phyloP scores from a whole-genome alignment of 768 basidiomycete genomes.

The Tylopilus intermedius region DNA sequence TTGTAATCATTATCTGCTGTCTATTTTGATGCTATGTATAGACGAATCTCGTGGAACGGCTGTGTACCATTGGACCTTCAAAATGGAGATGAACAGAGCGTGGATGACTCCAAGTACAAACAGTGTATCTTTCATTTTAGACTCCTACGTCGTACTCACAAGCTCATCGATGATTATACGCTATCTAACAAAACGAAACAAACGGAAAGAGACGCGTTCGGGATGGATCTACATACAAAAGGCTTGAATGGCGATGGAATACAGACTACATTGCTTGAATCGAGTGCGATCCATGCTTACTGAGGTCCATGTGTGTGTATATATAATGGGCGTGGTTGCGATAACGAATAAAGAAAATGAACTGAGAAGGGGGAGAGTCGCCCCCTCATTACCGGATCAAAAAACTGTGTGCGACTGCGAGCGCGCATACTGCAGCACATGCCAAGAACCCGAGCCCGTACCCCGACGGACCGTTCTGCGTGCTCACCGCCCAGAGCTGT shows the following conservation, averaged over 20 bases:
- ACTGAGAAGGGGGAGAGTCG: not conserved
- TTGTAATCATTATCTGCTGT: not conserved
- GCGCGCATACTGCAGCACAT: conserved; percentile 55
- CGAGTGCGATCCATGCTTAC: not conserved
- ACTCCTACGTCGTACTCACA: not conserved
- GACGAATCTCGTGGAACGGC: no score
- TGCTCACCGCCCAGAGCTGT: conserved; percentile 72
- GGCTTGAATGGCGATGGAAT: not conserved
- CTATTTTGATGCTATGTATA: no score
- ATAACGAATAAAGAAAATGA: not conserved
- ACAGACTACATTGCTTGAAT: not conserved
- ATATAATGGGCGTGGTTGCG: not conserved
- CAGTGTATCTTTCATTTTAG: not conserved
- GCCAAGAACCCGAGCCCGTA: conserved; percentile 72
- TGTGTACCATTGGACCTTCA: no score
- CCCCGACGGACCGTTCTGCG: conserved; percentile 61
- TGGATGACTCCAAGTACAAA: not conserved
- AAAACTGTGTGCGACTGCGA: conserved; percentile 67
- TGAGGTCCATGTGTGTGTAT: not conserved
- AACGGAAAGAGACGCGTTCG: not conserved
- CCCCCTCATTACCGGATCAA: conserved; percentile 61
- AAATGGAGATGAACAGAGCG: not conserved
- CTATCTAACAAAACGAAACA: not conserved
- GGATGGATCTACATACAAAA: not conserved
- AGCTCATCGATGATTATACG: not conserved